Conservation (phyloP, 139 green algal genomes). For the Protoeuglena noctilucae region DNA sequence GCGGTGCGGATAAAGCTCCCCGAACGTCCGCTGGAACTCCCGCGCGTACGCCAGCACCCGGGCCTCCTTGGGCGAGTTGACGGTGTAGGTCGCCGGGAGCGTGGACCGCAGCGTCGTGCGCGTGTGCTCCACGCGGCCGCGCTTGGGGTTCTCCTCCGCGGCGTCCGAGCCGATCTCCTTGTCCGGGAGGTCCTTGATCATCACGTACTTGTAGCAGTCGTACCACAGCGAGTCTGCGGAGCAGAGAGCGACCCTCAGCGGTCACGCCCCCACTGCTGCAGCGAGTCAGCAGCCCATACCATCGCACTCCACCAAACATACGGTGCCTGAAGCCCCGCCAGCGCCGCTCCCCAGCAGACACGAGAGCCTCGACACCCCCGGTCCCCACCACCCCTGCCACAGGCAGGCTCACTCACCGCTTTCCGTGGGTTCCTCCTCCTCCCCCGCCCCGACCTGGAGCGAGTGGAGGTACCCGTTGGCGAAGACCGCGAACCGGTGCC, state of each 20-base stretch:
- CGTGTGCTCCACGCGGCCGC: conserved; percentile 26
- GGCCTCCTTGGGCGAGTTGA: conserved; percentile 26
- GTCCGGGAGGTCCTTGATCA: not conserved
- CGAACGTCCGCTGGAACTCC: conserved; percentile 42
- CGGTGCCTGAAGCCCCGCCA: too few species aligned
- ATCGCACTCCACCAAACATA: too few species aligned
- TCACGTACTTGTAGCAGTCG: not conserved
- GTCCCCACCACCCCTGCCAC: too few species aligned
- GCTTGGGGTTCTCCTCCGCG: conserved; percentile 7
- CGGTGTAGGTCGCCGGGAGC: conserved; percentile 34
- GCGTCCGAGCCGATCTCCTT: conserved; percentile 1
- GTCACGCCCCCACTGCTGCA: too few species aligned
- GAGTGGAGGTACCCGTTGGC: conserved; percentile 23
- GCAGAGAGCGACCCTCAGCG: too few species aligned
- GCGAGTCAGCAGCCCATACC: too few species aligned
- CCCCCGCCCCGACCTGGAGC: conserved; percentile 21
- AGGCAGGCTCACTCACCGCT: too few species aligned
- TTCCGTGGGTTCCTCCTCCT: not conserved
- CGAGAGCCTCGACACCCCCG: too few species aligned
- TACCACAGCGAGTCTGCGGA: not conserved
- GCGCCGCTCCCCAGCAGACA: too few species aligned
- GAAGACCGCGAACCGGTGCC: conserved; percentile 24
- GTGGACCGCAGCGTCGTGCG: conserved; percentile 24
- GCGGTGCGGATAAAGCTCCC: conserved; percentile 50
- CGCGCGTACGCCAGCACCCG: conserved; percentile 32